Percentiles rank a stretch among this genome's conserved stretches.
Conservation (phyloP, 164 flowering plant genomes). For the Sextonia rubra region DNA sequence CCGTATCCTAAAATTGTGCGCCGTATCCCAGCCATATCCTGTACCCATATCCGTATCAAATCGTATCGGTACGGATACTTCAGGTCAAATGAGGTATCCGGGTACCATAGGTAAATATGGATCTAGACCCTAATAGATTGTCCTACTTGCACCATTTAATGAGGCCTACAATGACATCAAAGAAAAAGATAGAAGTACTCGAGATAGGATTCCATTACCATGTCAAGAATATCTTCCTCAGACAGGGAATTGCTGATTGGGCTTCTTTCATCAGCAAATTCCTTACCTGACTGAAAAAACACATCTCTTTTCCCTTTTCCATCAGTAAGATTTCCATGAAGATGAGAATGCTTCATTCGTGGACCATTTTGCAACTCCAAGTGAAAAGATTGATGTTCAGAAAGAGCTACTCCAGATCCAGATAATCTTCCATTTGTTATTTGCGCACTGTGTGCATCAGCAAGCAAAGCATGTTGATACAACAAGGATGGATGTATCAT, state of each 20-base stretch:
- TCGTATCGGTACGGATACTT: too few relatives aligned
- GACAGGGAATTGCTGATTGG: constrained; percentile 44
- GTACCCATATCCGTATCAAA: too few relatives aligned
- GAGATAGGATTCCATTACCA: constrained; percentile 42
- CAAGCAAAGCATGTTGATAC: constrained; percentile 40
- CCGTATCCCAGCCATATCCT: too few relatives aligned
- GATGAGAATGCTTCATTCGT: constrained; percentile 20
- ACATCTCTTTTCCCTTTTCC: constrained; percentile 21
- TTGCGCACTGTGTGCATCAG: constrained; percentile 35
- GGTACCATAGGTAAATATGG: too few relatives aligned
- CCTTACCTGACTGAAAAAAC: constrained; percentile 26
- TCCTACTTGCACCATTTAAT: too few relatives aligned
- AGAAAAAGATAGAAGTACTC: not conserved
- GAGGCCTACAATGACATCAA: not conserved
- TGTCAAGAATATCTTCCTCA: constrained; percentile 85
- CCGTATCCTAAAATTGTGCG: too few relatives aligned
- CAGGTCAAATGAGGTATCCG: too few relatives aligned
- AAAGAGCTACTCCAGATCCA: constrained; percentile 18
- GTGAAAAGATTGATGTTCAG: constrained; percentile 12
- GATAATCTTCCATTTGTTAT: constrained; percentile 28
- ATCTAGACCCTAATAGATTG: too few relatives aligned
- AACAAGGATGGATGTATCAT: constrained; percentile 42
- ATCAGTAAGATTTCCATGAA: constrained; percentile 19
- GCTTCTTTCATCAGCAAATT: constrained; percentile 42
- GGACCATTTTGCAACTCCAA: not conserved